Conservation (phyloP, 2,329 filamentous ascomycete species). For the Hypoxylon sp. region DNA sequence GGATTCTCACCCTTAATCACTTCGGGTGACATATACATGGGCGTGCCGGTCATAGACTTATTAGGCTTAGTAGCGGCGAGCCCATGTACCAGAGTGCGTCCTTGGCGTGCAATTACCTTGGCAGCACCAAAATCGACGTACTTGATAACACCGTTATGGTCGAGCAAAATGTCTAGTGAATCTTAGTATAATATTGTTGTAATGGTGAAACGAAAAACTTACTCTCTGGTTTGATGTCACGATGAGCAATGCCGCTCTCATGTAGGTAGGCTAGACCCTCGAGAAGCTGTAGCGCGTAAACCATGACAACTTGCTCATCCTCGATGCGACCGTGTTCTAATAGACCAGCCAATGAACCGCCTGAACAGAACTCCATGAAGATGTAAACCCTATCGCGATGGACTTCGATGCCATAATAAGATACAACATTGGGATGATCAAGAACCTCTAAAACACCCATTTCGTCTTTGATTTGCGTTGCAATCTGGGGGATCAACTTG, state of each 20-base stretch:
- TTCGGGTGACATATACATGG: conserved; percentile 99
- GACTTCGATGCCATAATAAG: conserved; percentile 97
- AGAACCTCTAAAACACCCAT: conserved; percentile 97
- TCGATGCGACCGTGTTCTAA: conserved; percentile 97
- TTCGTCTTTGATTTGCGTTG: conserved; percentile 94
- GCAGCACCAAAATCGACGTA: conserved; percentile 99
- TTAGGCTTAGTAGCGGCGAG: conserved; percentile 76
- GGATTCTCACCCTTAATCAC: conserved; percentile 92
- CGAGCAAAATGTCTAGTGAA: conserved; percentile 85
- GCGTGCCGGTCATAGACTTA: conserved; percentile 95
- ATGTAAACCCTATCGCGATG: conserved; percentile 99
- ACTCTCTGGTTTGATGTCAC: conserved; percentile 98
- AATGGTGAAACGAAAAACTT: conserved; percentile 59
- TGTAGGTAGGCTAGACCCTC: conserved; percentile 96
- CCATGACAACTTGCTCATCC: conserved; percentile 97
- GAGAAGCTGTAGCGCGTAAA: conserved; percentile 93
- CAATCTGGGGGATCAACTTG: conserved; percentile 93
- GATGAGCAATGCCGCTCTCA: conserved; percentile 91
- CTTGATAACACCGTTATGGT: conserved; percentile 98
- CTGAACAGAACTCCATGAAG: conserved; percentile 99
- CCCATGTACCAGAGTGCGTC: conserved; percentile 83
- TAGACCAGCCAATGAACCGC: conserved; percentile 89
- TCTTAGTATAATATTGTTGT: conserved; percentile 48
- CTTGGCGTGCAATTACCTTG: conserved; percentile 95
- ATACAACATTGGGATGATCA: conserved; percentile 97